These are phyloP conservation scores for Zygosaccharomyces sapae DNA, from an alignment of 1,139 yeast genomes.

Conservation along the genomic window DNA sequence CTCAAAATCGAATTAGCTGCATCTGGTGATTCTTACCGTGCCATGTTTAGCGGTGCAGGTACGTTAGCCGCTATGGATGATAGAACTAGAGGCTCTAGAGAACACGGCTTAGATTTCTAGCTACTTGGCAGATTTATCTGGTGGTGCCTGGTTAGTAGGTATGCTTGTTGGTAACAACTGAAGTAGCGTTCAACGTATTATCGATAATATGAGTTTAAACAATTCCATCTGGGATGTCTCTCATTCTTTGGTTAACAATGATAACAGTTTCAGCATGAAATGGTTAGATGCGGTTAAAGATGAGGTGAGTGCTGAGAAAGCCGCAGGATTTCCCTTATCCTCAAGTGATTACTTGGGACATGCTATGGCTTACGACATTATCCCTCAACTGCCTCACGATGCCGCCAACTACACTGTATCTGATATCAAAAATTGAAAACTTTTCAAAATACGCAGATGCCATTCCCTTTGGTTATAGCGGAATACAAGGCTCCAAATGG, in stretches of 20 bases:
- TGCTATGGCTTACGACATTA: conserved; percentile 64
- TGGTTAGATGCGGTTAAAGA: conserved; percentile 43
- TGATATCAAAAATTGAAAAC: conserved; percentile 41
- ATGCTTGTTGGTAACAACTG: conserved; percentile 71
- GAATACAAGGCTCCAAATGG: conserved; percentile 71
- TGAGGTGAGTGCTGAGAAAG: conserved; percentile 45
- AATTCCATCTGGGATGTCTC: conserved; percentile 65
- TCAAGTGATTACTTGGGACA: conserved; percentile 82
- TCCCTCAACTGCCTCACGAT: conserved; percentile 48
- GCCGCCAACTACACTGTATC: conserved; percentile 67
- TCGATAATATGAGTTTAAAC: conserved; percentile 41
- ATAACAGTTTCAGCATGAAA: conserved; percentile 51
- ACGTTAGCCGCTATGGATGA: conserved; percentile 74
- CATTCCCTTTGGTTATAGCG: conserved; percentile 75
- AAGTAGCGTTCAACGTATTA: conserved; percentile 60
- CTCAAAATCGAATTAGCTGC: conserved; percentile 63
- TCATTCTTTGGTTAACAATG: conserved; percentile 57
- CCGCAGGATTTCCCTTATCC: conserved; percentile 65
- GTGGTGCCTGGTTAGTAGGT: conserved; percentile 84
- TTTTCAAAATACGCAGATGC: conserved; percentile 60
- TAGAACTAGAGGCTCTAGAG: conserved; percentile 56
- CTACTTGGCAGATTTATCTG: conserved; percentile 75
- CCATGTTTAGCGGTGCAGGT: conserved; percentile 90
- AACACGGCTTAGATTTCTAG: conserved; percentile 68
- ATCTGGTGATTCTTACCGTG: conserved; percentile 91